A percentile compares a stretch with the other conserved stretches of the same genome.
phyloP scores from a whole-genome alignment of 768 basidiomycete species.

The Glaciozyma martinii region DNA sequence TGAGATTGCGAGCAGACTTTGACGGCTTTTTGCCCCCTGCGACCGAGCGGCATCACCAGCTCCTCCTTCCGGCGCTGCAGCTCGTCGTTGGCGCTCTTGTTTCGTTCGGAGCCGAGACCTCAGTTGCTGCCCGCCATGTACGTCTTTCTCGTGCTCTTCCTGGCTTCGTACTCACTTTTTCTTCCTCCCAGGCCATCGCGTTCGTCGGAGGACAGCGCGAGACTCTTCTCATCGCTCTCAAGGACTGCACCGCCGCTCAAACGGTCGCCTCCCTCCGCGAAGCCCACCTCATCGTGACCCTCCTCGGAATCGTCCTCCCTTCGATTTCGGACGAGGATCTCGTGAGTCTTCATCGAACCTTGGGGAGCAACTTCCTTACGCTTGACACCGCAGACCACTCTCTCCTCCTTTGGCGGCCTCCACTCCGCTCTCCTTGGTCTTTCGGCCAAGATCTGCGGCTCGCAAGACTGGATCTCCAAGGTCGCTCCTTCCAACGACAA shows the following conservation, averaged over 20 bases:
- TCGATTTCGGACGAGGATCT: constrained; percentile 67
- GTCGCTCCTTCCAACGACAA: constrained; percentile 59
- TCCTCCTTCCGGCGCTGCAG: constrained; percentile 78
- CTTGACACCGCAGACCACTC: constrained; percentile 20
- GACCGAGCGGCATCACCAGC: constrained; percentile 79
- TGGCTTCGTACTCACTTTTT: neutral
- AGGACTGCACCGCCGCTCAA: constrained; percentile 58
- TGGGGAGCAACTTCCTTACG: constrained; percentile 47
- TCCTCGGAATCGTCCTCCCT: constrained; percentile 61
- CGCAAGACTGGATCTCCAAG: constrained; percentile 51
- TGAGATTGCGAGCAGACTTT: constrained; percentile 48
- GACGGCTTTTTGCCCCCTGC: constrained; percentile 82
- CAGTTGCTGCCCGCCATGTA: constrained; percentile 62
- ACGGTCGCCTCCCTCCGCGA: constrained; percentile 65
- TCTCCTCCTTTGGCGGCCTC: constrained; percentile 69
- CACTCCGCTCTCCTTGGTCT: constrained; percentile 69
- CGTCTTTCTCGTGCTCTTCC: constrained; percentile 9
- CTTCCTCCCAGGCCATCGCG: constrained; percentile 53
- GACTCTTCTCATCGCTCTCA: constrained; percentile 70
- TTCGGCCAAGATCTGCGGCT: constrained; percentile 60
- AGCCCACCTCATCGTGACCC: constrained; percentile 63
- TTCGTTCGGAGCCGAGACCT: constrained; percentile 39
- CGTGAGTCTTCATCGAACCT: constrained; percentile 47
- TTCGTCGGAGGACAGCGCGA: constrained; percentile 76
- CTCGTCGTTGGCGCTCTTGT: constrained; percentile 61